These are phyloP conservation scores for Dictyostelium capitatum DNA, from an alignment of 78 protist genomes.

Conservation along the genomic window DNA sequence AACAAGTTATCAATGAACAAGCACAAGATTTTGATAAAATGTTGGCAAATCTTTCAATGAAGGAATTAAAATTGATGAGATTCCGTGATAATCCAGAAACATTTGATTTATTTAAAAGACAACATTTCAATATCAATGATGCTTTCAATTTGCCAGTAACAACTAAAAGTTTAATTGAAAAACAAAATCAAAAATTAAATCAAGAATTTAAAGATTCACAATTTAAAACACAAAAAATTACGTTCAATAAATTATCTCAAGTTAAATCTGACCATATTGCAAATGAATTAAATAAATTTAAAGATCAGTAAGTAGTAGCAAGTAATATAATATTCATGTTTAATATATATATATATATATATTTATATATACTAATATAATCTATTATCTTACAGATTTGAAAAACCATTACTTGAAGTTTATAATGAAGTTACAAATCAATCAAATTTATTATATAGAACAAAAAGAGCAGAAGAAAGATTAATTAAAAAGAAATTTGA, in stretches of 20 bases:
- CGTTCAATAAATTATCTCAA: not conserved
- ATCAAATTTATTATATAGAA: constrained; percentile 9
- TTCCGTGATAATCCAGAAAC: constrained; percentile 31
- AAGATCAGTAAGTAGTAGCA: constrained; percentile 38
- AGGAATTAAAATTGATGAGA: constrained; percentile 57
- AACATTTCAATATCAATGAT: constrained; percentile 11
- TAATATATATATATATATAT: not conserved
- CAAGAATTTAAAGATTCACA: constrained; percentile 48
- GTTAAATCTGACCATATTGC: constrained; percentile 43
- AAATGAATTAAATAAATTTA: constrained; percentile 40
- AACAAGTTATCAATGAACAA: not conserved
- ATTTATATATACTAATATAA: not conserved
- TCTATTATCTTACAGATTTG: constrained; percentile 9
- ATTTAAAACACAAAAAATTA: constrained; percentile 12
- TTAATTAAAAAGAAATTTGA: constrained; percentile 11
- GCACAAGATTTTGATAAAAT: constrained; percentile 43
- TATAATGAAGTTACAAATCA: constrained; percentile 38
- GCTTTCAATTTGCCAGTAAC: constrained; percentile 3
- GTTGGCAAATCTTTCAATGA: constrained; percentile 36
- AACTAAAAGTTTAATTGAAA: not conserved
- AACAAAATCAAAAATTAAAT: not conserved
- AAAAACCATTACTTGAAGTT: constrained; percentile 55
- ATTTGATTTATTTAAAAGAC: not conserved
- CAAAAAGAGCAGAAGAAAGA: constrained; percentile 33
- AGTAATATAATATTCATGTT: too few species aligned